Base-by-base conservation (phyloP, 2,329 filamentous ascomycete genomes). In the Verruconis gallopava region DNA sequence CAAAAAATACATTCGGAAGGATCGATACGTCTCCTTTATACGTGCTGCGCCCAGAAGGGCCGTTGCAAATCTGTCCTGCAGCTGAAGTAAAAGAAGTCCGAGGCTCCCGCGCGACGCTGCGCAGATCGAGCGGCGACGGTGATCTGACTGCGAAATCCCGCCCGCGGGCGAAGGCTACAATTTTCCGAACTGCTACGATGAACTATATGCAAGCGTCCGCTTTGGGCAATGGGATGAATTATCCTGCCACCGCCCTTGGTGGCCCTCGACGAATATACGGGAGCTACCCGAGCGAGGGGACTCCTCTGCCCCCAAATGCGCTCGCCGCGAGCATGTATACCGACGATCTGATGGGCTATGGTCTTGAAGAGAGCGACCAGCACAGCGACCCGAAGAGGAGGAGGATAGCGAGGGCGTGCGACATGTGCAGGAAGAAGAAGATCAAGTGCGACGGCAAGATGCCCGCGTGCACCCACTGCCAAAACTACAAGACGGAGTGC, bases 401-500 rank as follows among this genome's bases (percentile, higher is more conserved):
- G 61, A 77, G 86, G 55, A 94, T 94, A 53, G 85, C 86, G 46
- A 76, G 85, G 83, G 86, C 86, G 40, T 94, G 86, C 65, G 88
- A 94, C 54, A 93, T 93, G 86, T 96, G 89, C 59, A 75, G 88
- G 53, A 94, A 93, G 66, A 81, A 81, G 64, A 94, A 89, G 71
- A 91, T 96, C 64, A 96, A 96, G 66, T 96, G 89, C 63, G 91
- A 96, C 58, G 89, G 91, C 51, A 94, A 93, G 65, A 77, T 93
- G 64, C 89, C 91, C 28, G 79, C 86, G 46, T 98, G 91, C 63
- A 88, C 85, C 5, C 91, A 96, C 63, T 98, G 89, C 61, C 81
- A 82, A 60, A 96, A 95, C 61, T 95, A 95, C 69, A 95, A 95
- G 71, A 95, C 88, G 4, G 86, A 94, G 53, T 98, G 89, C 61